Conservation (phyloP, 148 eudicot genomes). For the Persicaria maculosa region DNA sequence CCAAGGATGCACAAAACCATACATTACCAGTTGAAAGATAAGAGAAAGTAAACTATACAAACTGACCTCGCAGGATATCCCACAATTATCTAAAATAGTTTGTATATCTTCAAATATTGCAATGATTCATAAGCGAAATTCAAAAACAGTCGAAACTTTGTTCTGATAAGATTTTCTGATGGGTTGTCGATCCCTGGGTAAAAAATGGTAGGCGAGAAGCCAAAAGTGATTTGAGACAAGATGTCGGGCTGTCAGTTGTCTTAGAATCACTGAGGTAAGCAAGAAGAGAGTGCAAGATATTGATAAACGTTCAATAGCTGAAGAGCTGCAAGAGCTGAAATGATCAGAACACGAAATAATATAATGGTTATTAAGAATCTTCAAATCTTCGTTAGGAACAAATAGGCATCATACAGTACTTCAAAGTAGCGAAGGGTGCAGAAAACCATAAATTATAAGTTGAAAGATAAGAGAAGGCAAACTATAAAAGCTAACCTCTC, state of each 20-base stretch:
- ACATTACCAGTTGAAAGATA: neutral
- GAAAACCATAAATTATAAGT: neutral
- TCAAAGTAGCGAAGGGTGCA: neutral
- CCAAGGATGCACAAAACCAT: neutral
- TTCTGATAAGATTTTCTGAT: constrained; percentile 80
- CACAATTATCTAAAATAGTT: constrained; percentile 94
- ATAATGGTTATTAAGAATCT: neutral
- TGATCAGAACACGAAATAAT: neutral
- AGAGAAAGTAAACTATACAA: neutral
- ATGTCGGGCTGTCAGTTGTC: constrained; percentile 39
- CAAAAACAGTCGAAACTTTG: constrained; percentile 80
- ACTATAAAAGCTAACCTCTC: constrained; percentile 50
- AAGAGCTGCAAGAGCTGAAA: constrained; percentile 58
- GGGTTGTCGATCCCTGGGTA: constrained; percentile 58
- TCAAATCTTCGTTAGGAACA: neutral
- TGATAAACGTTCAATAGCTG: constrained; percentile 26
- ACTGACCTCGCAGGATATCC: constrained; percentile 90
- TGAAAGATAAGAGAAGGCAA: constrained; percentile 1
- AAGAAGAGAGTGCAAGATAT: constrained; percentile 83
- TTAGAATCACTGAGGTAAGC: constrained; percentile 83
- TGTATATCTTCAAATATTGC: constrained; percentile 89
- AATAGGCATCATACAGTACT: neutral
- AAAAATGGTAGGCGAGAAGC: constrained; percentile 59
- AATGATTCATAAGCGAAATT: constrained; percentile 94
- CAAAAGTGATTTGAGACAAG: constrained; percentile 74